Evolutionary conservation across 768 basidiomycete species (phyloP).

Genomic region (Pilatotrama ljubarskyi): DNA sequence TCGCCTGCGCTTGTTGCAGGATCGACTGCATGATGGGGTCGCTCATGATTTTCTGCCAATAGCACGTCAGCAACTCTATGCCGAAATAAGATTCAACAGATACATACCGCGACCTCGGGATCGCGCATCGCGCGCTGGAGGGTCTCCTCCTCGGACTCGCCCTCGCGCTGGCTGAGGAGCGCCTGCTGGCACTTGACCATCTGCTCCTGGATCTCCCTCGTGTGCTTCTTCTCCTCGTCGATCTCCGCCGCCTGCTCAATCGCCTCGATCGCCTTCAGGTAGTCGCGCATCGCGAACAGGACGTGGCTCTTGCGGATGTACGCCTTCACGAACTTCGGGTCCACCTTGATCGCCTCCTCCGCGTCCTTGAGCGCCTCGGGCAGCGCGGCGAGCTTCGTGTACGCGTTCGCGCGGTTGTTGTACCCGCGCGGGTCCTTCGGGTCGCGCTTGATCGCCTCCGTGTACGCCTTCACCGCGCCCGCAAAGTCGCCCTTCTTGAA

Average conservation of each 20-base stretch:
- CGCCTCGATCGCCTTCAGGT: slow-evolving; percentile 83
- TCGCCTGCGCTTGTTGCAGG: slow-evolving; percentile 87
- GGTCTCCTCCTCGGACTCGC: slow-evolving; percentile 91
- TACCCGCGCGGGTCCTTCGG: slow-evolving; percentile 89
- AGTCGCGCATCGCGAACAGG: slow-evolving; percentile 87
- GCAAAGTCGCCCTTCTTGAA: slow-evolving; percentile 96
- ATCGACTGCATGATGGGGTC: slow-evolving; percentile 96
- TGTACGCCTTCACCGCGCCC: slow-evolving; percentile 86
- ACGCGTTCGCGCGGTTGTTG: slow-evolving; percentile 98
- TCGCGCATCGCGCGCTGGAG: slow-evolving; percentile 94
- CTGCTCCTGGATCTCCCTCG: slow-evolving; percentile 77
- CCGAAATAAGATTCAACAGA: neutral
- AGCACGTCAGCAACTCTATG: neutral
- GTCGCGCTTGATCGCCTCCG: slow-evolving; percentile 95
- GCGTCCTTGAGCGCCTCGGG: slow-evolving; percentile 97
- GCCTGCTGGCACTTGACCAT: slow-evolving; percentile 82
- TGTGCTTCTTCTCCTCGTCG: slow-evolving; percentile 82
- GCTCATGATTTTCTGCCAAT: slow-evolving; percentile 69
- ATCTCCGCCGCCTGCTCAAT: slow-evolving; percentile 73
- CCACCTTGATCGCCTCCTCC: slow-evolving; percentile 88
- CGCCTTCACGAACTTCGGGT: slow-evolving; percentile 91
- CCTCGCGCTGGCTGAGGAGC: slow-evolving; percentile 72
- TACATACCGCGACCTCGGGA: slow-evolving; percentile 87
- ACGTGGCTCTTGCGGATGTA: slow-evolving; percentile 92
- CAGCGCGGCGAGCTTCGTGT: slow-evolving; percentile 90